Evolutionary conservation across 371 early-diverging fungal species (phyloP).

Genomic region (Rhizopus delemar): DNA sequence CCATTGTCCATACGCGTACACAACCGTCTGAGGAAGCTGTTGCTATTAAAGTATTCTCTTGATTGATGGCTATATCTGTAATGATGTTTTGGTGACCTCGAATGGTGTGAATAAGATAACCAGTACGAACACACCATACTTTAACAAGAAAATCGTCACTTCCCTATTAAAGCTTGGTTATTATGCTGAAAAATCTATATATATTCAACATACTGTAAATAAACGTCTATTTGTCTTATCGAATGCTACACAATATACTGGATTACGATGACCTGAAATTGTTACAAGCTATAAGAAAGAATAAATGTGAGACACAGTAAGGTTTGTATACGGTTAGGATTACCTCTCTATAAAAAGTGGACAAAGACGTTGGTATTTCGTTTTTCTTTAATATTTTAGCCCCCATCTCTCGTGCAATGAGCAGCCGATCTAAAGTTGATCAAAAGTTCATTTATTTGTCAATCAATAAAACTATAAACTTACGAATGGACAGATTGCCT

Average conservation of each 20-base stretch:
- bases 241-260: constrained; percentile 75
- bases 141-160: constrained; percentile 89
- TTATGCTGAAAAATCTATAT: neutral
- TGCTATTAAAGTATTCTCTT: constrained; percentile 83
- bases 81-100: constrained; percentile 82
- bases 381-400: constrained; percentile 22
- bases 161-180: constrained; percentile 32
- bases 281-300: constrained; percentile 56
- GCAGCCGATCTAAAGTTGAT: constrained; percentile 28
- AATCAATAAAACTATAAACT: neutral
- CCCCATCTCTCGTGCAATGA: constrained; percentile 39
- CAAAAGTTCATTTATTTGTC: neutral
- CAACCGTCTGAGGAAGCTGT: constrained; percentile 81
- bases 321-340: neutral
- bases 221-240: constrained; percentile 74
- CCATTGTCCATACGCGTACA: constrained; percentile 79
- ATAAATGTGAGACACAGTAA: constrained; percentile 20
- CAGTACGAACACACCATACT: constrained; percentile 84
- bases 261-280: constrained; percentile 75
- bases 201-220: constrained; percentile 57
- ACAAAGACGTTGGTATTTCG: constrained; percentile 29
- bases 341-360: constrained; percentile 44
- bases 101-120: constrained; percentile 78
- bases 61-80: constrained; percentile 77
- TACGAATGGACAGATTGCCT: constrained; percentile 31